Evolutionary conservation across 306 rosid genomes (phyloP), one percentile per base, ranked within the genome.

Genomic region (Rosa multiflora): DNA sequence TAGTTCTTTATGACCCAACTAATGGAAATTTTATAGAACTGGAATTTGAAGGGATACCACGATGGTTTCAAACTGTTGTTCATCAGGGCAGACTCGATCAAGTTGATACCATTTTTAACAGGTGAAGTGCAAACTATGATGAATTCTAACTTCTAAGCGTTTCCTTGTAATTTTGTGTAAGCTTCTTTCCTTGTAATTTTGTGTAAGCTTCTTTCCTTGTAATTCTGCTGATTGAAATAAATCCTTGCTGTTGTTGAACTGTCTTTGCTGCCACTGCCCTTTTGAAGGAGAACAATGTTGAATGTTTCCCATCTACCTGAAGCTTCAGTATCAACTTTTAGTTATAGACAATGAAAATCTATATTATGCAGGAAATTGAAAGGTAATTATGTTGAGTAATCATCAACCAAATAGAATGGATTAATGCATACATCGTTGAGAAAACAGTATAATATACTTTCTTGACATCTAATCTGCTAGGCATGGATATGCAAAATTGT

Each of bases 21-120:
- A 67, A 29, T 56, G 73, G 80, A 5, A 75, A 78, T 47, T 84
- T 82, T 39, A 75, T 70, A 70, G 85, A 84, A 55, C 59, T 86
- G 18, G 11, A 15, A 40, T 84, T 86, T 43, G 79, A 78, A 3
- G 89, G 87, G 17, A 77, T 78, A 79, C 89, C 91, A 4, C 76
- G 63, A 39, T 86, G 85, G 91, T 86, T 84, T 80, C 89, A 86
- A 67, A 76, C 82, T 1, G 23, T 84, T 73, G 85, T 88, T 86
- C 91, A 88, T 78, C 74, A 58, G 7, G 7, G 87, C 10, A 77
- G 78, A 58, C 77, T 86, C 78, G 80, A 67, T 76, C 82, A 70
- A 73, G 69, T 82, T 35, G 64, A 75, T 18, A 42, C 81, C 29
- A 70, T 83, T 42, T 48, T 70, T 18, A 68, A 73, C 69, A 63